Base-by-base conservation (phyloP, 2,329 filamentous ascomycete genomes). In the Nigrospora osmanthi region DNA sequence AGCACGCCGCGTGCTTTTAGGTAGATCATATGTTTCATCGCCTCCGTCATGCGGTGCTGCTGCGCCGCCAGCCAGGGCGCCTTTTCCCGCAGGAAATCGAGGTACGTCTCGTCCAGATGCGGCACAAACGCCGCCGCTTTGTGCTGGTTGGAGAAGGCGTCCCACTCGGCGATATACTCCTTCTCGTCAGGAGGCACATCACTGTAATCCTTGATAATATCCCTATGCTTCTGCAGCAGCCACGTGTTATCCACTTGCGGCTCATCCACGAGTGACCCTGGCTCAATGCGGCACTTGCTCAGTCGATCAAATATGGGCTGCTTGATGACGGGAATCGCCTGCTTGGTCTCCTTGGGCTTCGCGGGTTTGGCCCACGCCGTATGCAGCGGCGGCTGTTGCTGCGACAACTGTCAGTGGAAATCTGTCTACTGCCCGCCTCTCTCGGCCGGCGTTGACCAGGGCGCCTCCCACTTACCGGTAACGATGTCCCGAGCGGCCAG, bases 121-220 rank as follows among this genome's bases (percentile, higher is more conserved):
- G 71, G 69, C 30, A 69, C 68, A 5, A 75, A 73, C 6, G 72
- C 74, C 39, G 80, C 60, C 23, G 5, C 5, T 44, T 68, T 71
- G 51, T 73, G 68, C 38, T 64, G 64, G 10, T 76, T 67, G 39
- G 78, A 71, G 51, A 74, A 79, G 1, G 69, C 66, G 48, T 80
- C 76, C 77, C 77, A 81, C 49, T 75, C 72, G 52, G 69, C 67
- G 45, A 81, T 75, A 47, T 75, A 81, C 49, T 80, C 76, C 56
- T 75, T 77, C 54, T 81, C 77, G 14, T 68, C 63, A 3, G 64
- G 56, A 12, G 71, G 71, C 23, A 81, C 68, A 50, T 81, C 77
- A 10, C 70, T 72, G 53, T 77, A 80, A 49, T 81, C 78, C 28
- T 69, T 66, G 44, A 81, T 71, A 43, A 71, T 73, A 46, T 81